These are phyloP conservation scores for Nicotiana paniculata DNA, from an alignment of 257 asterid species.

Conservation along the genomic window DNA sequence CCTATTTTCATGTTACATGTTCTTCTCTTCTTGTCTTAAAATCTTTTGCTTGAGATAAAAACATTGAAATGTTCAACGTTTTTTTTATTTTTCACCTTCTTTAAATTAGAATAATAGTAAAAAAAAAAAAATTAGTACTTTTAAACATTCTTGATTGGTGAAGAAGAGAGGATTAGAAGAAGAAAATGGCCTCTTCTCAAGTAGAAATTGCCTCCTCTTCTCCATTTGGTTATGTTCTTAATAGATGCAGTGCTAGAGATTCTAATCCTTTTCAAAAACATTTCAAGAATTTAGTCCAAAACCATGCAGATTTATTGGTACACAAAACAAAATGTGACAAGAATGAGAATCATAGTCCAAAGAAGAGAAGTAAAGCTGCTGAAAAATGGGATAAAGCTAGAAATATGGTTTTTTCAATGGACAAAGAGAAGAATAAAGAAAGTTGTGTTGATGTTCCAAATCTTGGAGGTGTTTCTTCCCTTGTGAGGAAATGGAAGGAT, in stretches of 20 bases:
- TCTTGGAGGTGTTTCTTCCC: constrained; percentile 62
- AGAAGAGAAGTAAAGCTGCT: constrained; percentile 4
- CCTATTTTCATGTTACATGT: background rate
- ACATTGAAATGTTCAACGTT: background rate
- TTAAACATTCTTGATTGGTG: background rate
- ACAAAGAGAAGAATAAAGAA: constrained; percentile 20
- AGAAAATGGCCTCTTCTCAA: constrained; percentile 35
- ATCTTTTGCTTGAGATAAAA: background rate
- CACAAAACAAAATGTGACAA: constrained; percentile 38
- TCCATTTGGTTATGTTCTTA: constrained; percentile 20
- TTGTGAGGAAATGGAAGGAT: constrained; percentile 66
- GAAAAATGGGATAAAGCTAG: constrained; percentile 33
- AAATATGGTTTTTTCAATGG: constrained; percentile 12
- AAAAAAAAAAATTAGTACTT: background rate
- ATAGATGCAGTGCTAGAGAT: constrained; percentile 8
- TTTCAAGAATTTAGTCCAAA: constrained; percentile 32
- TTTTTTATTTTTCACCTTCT: background rate
- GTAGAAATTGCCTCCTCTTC: constrained; percentile 29
- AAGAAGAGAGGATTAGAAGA: background rate
- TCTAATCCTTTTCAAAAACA: constrained; percentile 20
- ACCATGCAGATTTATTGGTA: constrained; percentile 58
- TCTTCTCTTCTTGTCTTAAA: background rate
- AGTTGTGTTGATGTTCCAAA: constrained; percentile 17
- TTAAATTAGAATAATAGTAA: background rate
- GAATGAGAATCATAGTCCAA: background rate